Percentiles rank a stretch among this genome's conserved stretches.
phyloP scores from a whole-genome alignment of 257 asterid species.

The Cruciata laevipes region DNA sequence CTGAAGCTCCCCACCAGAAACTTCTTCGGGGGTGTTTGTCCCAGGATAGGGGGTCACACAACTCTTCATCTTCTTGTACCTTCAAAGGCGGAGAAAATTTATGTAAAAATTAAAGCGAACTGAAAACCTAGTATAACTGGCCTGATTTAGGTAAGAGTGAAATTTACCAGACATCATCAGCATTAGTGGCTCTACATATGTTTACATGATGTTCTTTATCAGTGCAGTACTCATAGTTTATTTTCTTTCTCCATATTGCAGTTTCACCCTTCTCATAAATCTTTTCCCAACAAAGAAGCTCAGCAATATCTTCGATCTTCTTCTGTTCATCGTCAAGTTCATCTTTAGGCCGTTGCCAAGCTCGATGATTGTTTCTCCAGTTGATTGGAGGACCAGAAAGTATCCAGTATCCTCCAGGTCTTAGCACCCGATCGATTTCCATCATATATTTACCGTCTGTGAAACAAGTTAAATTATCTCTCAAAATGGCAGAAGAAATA shows the following conservation, averaged over 20 bases:
- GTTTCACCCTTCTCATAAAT: slow-evolving; percentile 30
- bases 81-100: neutral
- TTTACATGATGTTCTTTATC: slow-evolving; percentile 27
- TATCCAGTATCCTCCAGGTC: slow-evolving; percentile 47
- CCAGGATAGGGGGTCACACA: slow-evolving; percentile 31
- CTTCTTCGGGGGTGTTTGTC: slow-evolving; percentile 27
- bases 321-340: slow-evolving; percentile 35
- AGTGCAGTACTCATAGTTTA: slow-evolving; percentile 24
- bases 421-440: slow-evolving; percentile 38
- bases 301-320: slow-evolving; percentile 33
- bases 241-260: slow-evolving; percentile 39
- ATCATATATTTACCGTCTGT: slow-evolving; percentile 35
- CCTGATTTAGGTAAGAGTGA: neutral
- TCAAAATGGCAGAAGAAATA: neutral
- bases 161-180: slow-evolving; percentile 31
- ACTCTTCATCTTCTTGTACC: slow-evolving; percentile 40
- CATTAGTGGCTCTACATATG: slow-evolving; percentile 22
- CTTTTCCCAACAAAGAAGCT: slow-evolving; percentile 41
- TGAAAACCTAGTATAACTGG: neutral
- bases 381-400: slow-evolving; percentile 44
- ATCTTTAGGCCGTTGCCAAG: slow-evolving; percentile 31
- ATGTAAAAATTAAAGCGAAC: neutral
- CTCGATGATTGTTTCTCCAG: slow-evolving; percentile 29
- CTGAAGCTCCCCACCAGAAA: slow-evolving; percentile 35
- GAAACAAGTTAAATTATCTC: neutral